These are phyloP conservation scores for Echinochloa phyllopogon DNA, from an alignment of 176 grass and related monocot genomes.

Conservation along the genomic window DNA sequence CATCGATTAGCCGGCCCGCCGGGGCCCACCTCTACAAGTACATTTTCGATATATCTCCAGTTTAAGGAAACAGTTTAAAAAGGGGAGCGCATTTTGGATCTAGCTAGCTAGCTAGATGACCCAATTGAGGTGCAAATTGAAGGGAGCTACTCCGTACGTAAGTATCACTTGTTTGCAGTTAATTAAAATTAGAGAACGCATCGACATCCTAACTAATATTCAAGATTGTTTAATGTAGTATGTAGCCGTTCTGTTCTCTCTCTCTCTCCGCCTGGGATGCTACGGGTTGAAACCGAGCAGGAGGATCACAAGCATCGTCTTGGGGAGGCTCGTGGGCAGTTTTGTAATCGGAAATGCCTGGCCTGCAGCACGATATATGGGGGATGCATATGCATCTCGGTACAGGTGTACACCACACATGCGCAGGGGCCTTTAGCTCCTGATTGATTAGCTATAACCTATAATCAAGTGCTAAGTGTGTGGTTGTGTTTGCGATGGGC, in stretches of 20 bases:
- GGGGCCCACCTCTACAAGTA: no score
- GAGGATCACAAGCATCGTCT: background rate
- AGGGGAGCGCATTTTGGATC: no score
- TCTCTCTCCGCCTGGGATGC: background rate
- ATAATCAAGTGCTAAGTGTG: background rate
- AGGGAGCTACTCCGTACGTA: no score
- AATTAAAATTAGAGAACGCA: background rate
- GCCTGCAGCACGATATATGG: conserved; percentile 14
- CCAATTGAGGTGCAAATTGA: no score
- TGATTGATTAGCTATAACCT: conserved; percentile 23
- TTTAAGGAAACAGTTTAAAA: no score
- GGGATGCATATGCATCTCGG: background rate
- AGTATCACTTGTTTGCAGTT: no score
- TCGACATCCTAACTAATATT: no score
- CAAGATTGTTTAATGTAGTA: no score
- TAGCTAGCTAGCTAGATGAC: no score
- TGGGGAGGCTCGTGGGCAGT: conserved; percentile 2
- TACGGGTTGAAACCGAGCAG: background rate
- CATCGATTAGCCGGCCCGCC: no score
- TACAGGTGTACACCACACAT: conserved; percentile 13
- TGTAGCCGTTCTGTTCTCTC: no score
- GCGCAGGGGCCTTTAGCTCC: background rate
- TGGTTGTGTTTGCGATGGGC: background rate
- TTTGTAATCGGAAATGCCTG: conserved; percentile 14
- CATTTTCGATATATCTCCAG: no score